These are phyloP conservation scores for Beauveria brongniartii DNA, from an alignment of 2,329 filamentous ascomycete species.

Conservation along the genomic window DNA sequence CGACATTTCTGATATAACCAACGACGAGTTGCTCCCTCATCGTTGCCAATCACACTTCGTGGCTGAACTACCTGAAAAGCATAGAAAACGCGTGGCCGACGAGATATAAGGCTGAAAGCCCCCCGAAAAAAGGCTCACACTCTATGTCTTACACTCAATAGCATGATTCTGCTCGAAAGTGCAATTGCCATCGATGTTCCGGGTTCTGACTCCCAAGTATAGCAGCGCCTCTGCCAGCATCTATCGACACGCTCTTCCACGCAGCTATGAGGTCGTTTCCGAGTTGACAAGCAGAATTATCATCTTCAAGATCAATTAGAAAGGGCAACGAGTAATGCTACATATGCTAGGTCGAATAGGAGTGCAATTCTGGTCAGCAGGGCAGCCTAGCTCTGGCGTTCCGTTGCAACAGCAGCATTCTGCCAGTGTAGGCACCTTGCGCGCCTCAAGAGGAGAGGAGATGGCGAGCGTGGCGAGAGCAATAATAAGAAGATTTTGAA, in stretches of 20 bases:
- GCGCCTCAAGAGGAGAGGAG: constrained; percentile 6
- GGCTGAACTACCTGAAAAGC: too few species aligned
- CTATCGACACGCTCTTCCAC: not conserved
- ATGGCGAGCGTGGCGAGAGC: not conserved
- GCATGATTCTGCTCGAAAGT: too few species aligned
- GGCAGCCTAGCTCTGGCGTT: constrained; percentile 12
- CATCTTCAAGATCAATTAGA: not conserved
- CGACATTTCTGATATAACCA: too few species aligned
- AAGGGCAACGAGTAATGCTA: constrained; percentile 11
- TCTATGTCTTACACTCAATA: too few species aligned
- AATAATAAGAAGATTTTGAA: not conserved
- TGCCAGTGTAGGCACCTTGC: constrained; percentile 11
- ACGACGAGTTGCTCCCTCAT: too few species aligned
- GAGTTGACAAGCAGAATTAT: not conserved
- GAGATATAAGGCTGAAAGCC: too few species aligned
- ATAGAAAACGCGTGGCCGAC: too few species aligned
- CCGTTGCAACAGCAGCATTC: constrained; percentile 15
- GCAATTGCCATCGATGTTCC: too few species aligned
- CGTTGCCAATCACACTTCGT: too few species aligned
- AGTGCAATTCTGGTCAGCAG: constrained; percentile 12
- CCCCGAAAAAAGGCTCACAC: too few species aligned
- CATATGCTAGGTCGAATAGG: constrained; percentile 9
- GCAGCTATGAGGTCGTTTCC: too few species aligned
- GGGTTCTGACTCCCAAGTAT: not conserved
- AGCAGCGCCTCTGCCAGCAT: not conserved